phyloP scores from a whole-genome alignment of 2,329 filamentous ascomycete species.

The Thielaviopsis punctulata region DNA sequence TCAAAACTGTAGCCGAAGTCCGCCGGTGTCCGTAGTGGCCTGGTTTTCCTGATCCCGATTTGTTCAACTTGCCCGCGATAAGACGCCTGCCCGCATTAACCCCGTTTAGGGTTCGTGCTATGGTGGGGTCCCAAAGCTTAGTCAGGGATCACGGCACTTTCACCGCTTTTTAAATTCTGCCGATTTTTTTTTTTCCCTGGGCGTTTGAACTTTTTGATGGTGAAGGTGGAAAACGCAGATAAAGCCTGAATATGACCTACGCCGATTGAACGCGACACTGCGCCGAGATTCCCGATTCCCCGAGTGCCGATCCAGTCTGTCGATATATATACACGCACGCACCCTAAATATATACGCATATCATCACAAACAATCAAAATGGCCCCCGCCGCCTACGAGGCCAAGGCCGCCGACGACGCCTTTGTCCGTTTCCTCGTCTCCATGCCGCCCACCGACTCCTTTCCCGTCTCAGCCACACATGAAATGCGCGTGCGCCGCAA shows the following conservation, averaged over 20 bases:
- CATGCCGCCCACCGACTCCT: slow-evolving; percentile 46
- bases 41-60: not conserved
- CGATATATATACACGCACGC: too few species aligned
- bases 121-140: not conserved
- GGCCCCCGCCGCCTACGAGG: slow-evolving; percentile 4
- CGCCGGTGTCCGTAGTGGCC: not conserved
- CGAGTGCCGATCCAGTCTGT: too few species aligned
- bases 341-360: not conserved
- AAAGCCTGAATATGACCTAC: not conserved
- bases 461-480: slow-evolving; percentile 43
- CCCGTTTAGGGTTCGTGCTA: not conserved
- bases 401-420: slow-evolving; percentile 25
- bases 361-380: slow-evolving; percentile 1
- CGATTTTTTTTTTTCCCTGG: slow-evolving; percentile 6
- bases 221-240: too few species aligned
- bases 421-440: slow-evolving; percentile 54
- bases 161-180: slow-evolving; percentile 10
- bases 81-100: not conserved
- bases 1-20: not conserved
- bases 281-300: too few species aligned
- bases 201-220: not conserved
- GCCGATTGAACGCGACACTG: too few species aligned
- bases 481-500: slow-evolving; percentile 79
- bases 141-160: not conserved
- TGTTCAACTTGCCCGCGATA: not conserved